phyloP scores from a whole-genome alignment of 2,329 filamentous ascomycete genomes.

The Aspergillus calidoustus region DNA sequence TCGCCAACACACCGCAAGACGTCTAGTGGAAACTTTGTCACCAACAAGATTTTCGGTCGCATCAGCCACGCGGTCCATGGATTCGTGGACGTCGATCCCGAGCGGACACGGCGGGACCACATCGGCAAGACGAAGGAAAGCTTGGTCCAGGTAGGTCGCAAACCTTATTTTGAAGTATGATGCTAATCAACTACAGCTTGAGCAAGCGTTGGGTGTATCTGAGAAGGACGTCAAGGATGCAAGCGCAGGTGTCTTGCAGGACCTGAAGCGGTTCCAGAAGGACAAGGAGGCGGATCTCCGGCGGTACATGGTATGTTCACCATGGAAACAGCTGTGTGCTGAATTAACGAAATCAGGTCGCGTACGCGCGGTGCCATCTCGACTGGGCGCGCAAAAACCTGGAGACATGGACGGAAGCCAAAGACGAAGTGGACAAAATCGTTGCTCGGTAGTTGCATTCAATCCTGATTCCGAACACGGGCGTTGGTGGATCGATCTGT shows the following conservation, averaged over 20 bases:
- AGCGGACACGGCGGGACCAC: slow-evolving; percentile 86
- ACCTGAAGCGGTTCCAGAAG: slow-evolving; percentile 87
- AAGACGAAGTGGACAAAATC: slow-evolving; percentile 86
- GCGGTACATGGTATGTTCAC: slow-evolving; percentile 83
- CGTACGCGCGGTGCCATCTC: slow-evolving; percentile 89
- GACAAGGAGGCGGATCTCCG: slow-evolving; percentile 95
- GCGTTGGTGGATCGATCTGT: slow-evolving; percentile 8
- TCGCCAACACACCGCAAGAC: slow-evolving; percentile 72
- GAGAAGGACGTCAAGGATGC: slow-evolving; percentile 94
- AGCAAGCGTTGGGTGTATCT: slow-evolving; percentile 86
- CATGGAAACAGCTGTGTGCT: not conserved
- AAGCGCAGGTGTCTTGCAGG: slow-evolving; percentile 82
- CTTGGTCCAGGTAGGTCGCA: slow-evolving; percentile 61
- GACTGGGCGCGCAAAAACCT: slow-evolving; percentile 93
- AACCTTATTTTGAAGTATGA: not conserved
- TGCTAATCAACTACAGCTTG: slow-evolving; percentile 62
- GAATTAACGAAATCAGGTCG: slow-evolving; percentile 63
- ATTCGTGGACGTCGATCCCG: slow-evolving; percentile 93
- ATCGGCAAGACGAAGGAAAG: slow-evolving; percentile 95
- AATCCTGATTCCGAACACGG: not conserved
- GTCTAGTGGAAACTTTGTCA: slow-evolving; percentile 86
- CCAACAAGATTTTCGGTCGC: slow-evolving; percentile 89
- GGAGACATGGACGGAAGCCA: slow-evolving; percentile 91
- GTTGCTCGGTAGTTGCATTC: slow-evolving; percentile 45
- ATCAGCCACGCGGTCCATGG: slow-evolving; percentile 95